Conservation (phyloP, 2,329 filamentous ascomycete species). For the Colletotrichum plurivorum region DNA sequence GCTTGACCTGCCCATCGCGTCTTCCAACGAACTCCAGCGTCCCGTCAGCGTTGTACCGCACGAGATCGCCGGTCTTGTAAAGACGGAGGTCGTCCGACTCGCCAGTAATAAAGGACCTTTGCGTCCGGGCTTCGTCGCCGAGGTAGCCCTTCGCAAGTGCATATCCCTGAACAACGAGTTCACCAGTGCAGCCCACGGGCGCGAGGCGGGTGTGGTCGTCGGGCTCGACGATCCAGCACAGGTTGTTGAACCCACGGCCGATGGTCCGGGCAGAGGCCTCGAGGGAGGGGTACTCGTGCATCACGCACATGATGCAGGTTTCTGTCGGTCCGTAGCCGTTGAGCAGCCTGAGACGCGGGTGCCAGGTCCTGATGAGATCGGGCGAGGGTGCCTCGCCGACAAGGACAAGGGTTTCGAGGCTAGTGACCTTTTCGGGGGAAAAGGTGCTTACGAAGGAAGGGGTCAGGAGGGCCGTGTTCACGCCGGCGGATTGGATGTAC, state of each 20-base stretch:
- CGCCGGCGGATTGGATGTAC: constrained; percentile 32
- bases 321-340: constrained; percentile 29
- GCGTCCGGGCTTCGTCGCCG: background rate
- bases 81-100: constrained; percentile 1
- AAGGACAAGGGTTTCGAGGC: constrained; percentile 6
- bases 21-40: constrained; percentile 44
- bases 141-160: constrained; percentile 2
- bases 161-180: constrained; percentile 41
- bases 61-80: constrained; percentile 45
- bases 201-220: constrained; percentile 36
- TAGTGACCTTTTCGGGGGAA: constrained; percentile 3
- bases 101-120: background rate
- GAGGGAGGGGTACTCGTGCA: background rate
- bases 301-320: constrained; percentile 23
- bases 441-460: constrained; percentile 39
- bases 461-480: constrained; percentile 32
- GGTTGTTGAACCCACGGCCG: constrained; percentile 21
- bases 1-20: constrained; percentile 49
- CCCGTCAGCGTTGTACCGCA: constrained; percentile 43
- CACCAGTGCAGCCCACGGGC: constrained; percentile 41
- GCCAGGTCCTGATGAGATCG: background rate
- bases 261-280: constrained; percentile 42
- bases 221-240: constrained; percentile 42
- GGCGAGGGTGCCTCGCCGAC: constrained; percentile 37
- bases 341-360: background rate